These are phyloP conservation scores for Penicillium herquei DNA, from an alignment of 495 filamentous ascomycete species.

Conservation along the genomic window DNA sequence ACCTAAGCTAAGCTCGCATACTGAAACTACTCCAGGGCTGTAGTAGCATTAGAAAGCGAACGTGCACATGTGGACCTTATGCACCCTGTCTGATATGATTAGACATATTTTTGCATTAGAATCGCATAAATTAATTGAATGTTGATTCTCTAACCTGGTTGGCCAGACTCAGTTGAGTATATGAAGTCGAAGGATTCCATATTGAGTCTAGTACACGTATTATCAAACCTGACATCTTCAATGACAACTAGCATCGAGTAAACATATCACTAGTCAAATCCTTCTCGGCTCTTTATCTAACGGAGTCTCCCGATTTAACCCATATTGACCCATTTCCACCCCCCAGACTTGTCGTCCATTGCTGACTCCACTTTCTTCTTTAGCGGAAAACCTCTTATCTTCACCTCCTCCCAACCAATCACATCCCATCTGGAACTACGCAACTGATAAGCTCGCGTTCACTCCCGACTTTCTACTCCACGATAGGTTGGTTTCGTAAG, in stretches of 20 bases:
- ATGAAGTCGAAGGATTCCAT: too few relatives aligned
- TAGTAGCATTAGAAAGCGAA: too few relatives aligned
- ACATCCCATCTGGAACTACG: not conserved
- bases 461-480: not conserved
- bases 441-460: constrained; percentile 1
- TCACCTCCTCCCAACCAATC: constrained; percentile 2
- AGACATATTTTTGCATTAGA: too few relatives aligned
- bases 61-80: too few relatives aligned
- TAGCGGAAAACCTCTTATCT: constrained; percentile 3
- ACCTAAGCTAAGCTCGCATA: too few relatives aligned
- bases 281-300: not conserved
- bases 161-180: too few relatives aligned
- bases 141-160: too few relatives aligned
- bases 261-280: constrained; percentile 2
- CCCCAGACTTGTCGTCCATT: not conserved
- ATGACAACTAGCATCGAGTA: constrained; percentile 17
- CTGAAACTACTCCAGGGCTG: too few relatives aligned
- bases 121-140: too few relatives aligned
- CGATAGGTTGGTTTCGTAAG: too few relatives aligned
- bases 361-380: constrained; percentile 7
- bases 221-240: not conserved
- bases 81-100: too few relatives aligned
- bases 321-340: not conserved
- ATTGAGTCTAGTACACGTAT: too few relatives aligned
- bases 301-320: not conserved